A percentile compares a stretch with the other conserved stretches of the same genome.
Conservation (phyloP, 140 eudicot species). For the Ambrosia hybrid region DNA sequence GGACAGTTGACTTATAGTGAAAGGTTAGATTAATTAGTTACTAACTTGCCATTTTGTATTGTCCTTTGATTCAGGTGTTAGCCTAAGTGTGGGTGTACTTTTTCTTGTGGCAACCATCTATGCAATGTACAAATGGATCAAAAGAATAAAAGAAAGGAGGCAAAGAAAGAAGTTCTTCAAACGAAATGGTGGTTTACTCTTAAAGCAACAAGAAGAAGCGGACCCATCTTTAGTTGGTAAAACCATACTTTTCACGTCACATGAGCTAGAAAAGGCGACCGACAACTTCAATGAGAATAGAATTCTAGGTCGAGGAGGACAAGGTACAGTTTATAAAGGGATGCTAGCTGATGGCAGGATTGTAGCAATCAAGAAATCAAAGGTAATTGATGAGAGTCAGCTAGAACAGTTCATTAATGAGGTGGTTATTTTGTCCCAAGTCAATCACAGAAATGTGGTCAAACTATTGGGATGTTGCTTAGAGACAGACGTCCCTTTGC, state of each 20-base stretch:
- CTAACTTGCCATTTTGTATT: not conserved
- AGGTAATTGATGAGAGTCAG: slow-evolving; percentile 6
- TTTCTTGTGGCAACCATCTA: not conserved
- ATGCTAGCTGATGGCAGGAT: too few species aligned
- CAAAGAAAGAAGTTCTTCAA: slow-evolving; percentile 14
- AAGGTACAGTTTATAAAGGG: too few species aligned
- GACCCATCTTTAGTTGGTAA: too few species aligned
- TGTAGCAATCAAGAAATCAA: too few species aligned
- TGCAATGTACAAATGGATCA: not conserved
- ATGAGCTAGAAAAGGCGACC: too few species aligned
- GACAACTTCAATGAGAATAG: too few species aligned
- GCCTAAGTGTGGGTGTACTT: not conserved
- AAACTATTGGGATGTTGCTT: too few species aligned
- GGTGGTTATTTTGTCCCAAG: slow-evolving; percentile 15
- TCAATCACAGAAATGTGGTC: slow-evolving; percentile 9
- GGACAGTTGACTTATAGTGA: too few species aligned
- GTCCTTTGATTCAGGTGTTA: not conserved
- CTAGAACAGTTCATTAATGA: slow-evolving; percentile 10
- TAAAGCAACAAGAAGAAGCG: slow-evolving; percentile 13
- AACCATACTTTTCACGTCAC: too few species aligned
- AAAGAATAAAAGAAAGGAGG: not conserved
- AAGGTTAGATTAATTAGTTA: too few species aligned
- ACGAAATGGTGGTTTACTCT: slow-evolving; percentile 24
- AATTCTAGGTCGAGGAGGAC: too few species aligned
- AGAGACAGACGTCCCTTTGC: not conserved